Conservation (phyloP, 129 eudicot genomes). For the Tagetes patula region DNA sequence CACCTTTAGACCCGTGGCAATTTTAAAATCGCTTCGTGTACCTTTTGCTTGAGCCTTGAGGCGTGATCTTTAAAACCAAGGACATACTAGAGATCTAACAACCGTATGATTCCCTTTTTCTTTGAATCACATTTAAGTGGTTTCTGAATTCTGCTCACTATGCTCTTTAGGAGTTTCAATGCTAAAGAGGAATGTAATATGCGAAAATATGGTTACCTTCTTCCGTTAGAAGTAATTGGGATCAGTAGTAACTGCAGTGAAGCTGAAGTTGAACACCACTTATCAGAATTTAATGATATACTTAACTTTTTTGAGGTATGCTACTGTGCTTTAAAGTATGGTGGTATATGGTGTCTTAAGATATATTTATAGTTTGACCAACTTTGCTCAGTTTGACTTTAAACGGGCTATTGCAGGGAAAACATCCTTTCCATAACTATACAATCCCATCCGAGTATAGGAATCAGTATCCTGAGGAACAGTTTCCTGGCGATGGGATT, state of each 20-base stretch:
- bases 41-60: no score
- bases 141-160: background rate
- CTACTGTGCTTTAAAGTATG: background rate
- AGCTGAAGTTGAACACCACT: slow-evolving; percentile 62
- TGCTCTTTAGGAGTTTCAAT: slow-evolving; percentile 75
- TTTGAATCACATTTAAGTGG: background rate
- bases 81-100: background rate
- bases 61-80: no score
- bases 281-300: slow-evolving; percentile 58
- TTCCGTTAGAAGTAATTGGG: slow-evolving; percentile 88
- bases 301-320: slow-evolving; percentile 74
- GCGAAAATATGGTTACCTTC: slow-evolving; percentile 84
- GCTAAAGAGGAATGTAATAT: slow-evolving; percentile 77
- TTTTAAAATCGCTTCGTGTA: no score
- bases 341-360: background rate
- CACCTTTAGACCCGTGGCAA: no score
- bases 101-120: background rate
- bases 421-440: slow-evolving; percentile 90
- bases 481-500: slow-evolving; percentile 16
- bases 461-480: slow-evolving; percentile 39
- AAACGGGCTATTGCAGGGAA: slow-evolving; percentile 57
- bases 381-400: slow-evolving; percentile 8
- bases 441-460: slow-evolving; percentile 68
- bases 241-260: slow-evolving; percentile 45
- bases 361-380: slow-evolving; percentile 2